A percentile compares a stretch with the other conserved stretches of the same genome.
Evolutionary conservation across 768 basidiomycete species (phyloP).

Genomic region (Gelatoporia subvermispora): DNA sequence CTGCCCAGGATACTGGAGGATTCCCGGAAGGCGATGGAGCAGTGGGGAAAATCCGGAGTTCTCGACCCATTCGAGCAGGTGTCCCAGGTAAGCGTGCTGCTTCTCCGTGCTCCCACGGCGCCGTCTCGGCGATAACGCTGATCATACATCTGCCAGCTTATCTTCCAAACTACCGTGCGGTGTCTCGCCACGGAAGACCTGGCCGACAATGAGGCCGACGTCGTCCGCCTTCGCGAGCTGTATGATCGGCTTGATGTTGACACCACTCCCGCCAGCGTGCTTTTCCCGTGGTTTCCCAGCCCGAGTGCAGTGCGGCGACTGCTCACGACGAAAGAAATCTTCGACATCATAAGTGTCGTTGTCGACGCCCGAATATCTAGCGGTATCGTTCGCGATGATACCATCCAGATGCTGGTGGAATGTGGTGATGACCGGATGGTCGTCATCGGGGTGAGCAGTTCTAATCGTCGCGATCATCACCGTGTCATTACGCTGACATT

Average conservation of each 20-base stretch:
- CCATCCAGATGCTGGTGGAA: slow-evolving; percentile 72
- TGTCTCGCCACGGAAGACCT: slow-evolving; percentile 65
- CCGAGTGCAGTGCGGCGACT: slow-evolving; percentile 69
- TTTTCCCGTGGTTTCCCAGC: slow-evolving; percentile 73
- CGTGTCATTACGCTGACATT: slow-evolving; percentile 15
- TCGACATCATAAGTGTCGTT: slow-evolving; percentile 57
- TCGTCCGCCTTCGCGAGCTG: slow-evolving; percentile 55
- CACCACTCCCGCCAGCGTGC: slow-evolving; percentile 67
- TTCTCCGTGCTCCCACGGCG: not conserved
- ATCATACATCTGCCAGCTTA: slow-evolving; percentile 30
- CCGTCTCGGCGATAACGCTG: not conserved
- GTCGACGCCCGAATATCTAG: slow-evolving; percentile 55
- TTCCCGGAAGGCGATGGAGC: slow-evolving; percentile 52
- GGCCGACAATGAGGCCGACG: slow-evolving; percentile 57
- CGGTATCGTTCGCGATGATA: slow-evolving; percentile 56
- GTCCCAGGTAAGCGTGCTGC: slow-evolving; percentile 28
- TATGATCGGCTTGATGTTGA: slow-evolving; percentile 67
- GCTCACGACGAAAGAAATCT: slow-evolving; percentile 71
- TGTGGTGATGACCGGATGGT: slow-evolving; percentile 61
- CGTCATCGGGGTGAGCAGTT: slow-evolving; percentile 58
- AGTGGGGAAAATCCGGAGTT: slow-evolving; percentile 60
- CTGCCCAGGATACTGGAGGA: slow-evolving; percentile 64
- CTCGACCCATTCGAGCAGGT: slow-evolving; percentile 73
- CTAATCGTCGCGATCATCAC: not conserved
- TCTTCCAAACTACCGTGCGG: slow-evolving; percentile 72